Percentiles rank a stretch among this genome's conserved stretches.
These are phyloP conservation scores for Marasmius fiardii DNA, from an alignment of 1,284 basidiomycete species.

Conservation along the genomic window DNA sequence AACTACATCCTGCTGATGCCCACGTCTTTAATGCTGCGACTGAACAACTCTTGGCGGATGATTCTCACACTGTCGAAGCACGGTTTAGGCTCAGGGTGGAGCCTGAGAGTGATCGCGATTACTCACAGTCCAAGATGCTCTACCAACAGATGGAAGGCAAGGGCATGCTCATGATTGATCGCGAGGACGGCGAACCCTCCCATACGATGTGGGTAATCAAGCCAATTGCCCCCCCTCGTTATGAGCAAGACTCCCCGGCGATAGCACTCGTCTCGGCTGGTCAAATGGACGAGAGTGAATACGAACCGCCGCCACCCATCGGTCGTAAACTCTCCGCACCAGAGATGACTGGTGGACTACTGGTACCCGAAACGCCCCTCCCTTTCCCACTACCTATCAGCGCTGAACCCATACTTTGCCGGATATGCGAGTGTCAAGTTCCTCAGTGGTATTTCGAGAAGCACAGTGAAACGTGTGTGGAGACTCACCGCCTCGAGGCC, in stretches of 20 bases:
- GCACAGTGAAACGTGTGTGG: conserved; percentile 98
- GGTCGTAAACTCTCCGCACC: conserved; percentile 10
- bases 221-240: conserved; percentile 71
- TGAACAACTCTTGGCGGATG: conserved; percentile 82
- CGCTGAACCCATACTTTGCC: conserved; percentile 88
- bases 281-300: conserved; percentile 36
- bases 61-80: conserved; percentile 92
- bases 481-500: conserved; percentile 94
- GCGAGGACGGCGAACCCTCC: conserved; percentile 80
- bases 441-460: conserved; percentile 99
- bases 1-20: conserved; percentile 84
- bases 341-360: conserved; percentile 33
- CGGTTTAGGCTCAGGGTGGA: conserved; percentile 84
- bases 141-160: conserved; percentile 95
- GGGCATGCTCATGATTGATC: conserved; percentile 97
- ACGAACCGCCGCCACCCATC: conserved; percentile 22
- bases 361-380: conserved; percentile 63
- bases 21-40: conserved; percentile 89
- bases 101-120: conserved; percentile 54
- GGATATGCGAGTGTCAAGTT: conserved; percentile 96
- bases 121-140: conserved; percentile 42
- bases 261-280: conserved; percentile 53
- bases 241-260: conserved; percentile 55
- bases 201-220: conserved; percentile 99
- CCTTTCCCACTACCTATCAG: conserved; percentile 76